These are phyloP conservation scores for Globisporangium lucens DNA, from an alignment of 352 stramenopile species.

Conservation along the genomic window DNA sequence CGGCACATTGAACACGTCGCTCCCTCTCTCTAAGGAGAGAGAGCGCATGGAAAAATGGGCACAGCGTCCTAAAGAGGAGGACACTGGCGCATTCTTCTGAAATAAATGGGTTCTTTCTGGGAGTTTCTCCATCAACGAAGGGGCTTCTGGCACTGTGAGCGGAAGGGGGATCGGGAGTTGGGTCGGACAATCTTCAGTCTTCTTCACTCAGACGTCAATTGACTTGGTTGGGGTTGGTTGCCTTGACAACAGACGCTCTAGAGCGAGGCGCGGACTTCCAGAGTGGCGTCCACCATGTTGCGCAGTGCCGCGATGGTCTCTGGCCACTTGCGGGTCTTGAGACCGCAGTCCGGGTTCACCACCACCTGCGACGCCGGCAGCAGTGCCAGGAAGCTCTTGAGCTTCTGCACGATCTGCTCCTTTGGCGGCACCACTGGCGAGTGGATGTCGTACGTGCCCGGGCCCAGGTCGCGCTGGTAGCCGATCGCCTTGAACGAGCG, in stretches of 20 bases:
- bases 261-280: conserved; percentile 63
- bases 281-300: conserved; percentile 88
- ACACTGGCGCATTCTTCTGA: conserved; percentile 15
- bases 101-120: conserved; percentile 9
- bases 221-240: background rate
- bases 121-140: background rate
- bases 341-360: conserved; percentile 92
- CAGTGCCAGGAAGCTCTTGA: conserved; percentile 82
- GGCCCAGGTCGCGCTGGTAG: conserved; percentile 90
- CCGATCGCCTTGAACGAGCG: conserved; percentile 85
- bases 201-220: background rate
- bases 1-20: conserved; percentile 12
- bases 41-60: conserved; percentile 11
- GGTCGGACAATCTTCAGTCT: background rate
- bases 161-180: background rate
- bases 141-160: background rate
- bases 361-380: conserved; percentile 76
- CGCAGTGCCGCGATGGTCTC: conserved; percentile 86
- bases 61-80: background rate
- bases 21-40: background rate
- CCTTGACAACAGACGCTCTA: conserved; percentile 19
- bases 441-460: conserved; percentile 94
- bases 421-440: conserved; percentile 90
- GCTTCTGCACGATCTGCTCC: conserved; percentile 85
- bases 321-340: conserved; percentile 92